A percentile compares a stretch with the other conserved stretches of the same genome.
Evolutionary conservation across 768 basidiomycete genomes (phyloP).

Genomic region (Russula griseocarnosa): DNA sequence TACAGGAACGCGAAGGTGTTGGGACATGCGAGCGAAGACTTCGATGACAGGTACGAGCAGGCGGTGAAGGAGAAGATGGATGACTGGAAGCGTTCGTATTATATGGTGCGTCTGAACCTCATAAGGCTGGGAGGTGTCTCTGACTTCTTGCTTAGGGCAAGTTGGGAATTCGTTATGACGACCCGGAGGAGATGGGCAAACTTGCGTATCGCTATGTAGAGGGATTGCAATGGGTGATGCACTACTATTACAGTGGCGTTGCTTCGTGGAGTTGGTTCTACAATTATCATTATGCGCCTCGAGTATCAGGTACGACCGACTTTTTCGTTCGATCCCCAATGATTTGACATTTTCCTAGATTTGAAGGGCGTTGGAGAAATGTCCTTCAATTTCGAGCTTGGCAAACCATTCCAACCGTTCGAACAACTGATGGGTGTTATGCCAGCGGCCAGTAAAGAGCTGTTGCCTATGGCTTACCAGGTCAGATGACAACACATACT

Average conservation of each 20-base stretch:
- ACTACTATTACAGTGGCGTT: constrained; percentile 97
- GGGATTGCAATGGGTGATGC: constrained; percentile 98
- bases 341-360: constrained; percentile 40
- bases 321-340: constrained; percentile 17
- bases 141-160: constrained; percentile 60
- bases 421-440: constrained; percentile 98
- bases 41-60: constrained; percentile 74
- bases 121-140: constrained; percentile 5
- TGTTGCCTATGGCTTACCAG: constrained; percentile 81
- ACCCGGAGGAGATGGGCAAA: constrained; percentile 61
- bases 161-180: constrained; percentile 72
- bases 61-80: constrained; percentile 28
- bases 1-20: constrained; percentile 80
- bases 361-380: constrained; percentile 63
- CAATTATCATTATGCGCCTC: constrained; percentile 94
- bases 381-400: constrained; percentile 82
- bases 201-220: constrained; percentile 82
- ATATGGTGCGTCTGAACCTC: constrained; percentile 52
- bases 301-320: constrained; percentile 74
- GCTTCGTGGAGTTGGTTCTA: constrained; percentile 99
- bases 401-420: constrained; percentile 86
- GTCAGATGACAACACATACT: constrained; percentile 42
- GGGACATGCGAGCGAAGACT: constrained; percentile 68
- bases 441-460: constrained; percentile 84
- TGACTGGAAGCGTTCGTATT: constrained; percentile 57